Conservation (phyloP, 2,329 filamentous ascomycete species). For the Amylocarpus encephaloides region DNA sequence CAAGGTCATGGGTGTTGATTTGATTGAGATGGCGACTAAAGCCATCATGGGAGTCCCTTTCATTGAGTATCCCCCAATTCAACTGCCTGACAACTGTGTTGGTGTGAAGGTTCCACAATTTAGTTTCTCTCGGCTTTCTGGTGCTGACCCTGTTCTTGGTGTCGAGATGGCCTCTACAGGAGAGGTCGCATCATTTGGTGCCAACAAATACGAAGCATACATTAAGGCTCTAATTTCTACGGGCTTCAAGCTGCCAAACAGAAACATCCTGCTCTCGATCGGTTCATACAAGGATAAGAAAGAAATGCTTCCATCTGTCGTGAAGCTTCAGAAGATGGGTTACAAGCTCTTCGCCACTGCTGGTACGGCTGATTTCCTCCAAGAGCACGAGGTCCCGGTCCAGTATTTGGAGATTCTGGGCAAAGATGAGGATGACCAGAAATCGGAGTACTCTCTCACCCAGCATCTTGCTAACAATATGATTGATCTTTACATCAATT, state of each 20-base stretch:
- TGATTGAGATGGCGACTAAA: conserved; percentile 98
- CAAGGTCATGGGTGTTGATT: conserved; percentile 95
- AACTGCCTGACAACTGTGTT: conserved; percentile 74
- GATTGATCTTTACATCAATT: conserved; percentile 97
- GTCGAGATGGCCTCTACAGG: conserved; percentile 99
- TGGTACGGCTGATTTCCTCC: conserved; percentile 92
- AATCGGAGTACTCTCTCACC: conserved; percentile 92
- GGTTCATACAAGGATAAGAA: conserved; percentile 97
- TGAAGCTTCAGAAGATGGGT: conserved; percentile 82
- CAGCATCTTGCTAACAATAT: conserved; percentile 96
- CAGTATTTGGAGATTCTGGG: conserved; percentile 88
- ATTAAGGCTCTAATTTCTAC: conserved; percentile 93
- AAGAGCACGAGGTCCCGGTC: conserved; percentile 84
- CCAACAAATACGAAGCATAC: conserved; percentile 95
- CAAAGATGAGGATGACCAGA: conserved; percentile 73
- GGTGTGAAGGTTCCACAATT: conserved; percentile 98
- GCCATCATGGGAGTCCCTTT: conserved; percentile 86
- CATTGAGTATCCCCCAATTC: conserved; percentile 70
- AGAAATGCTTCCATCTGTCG: conserved; percentile 89
- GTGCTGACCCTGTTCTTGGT: conserved; percentile 90
- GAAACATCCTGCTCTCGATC: conserved; percentile 91
- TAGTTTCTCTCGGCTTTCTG: conserved; percentile 94
- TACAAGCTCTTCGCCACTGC: conserved; percentile 96
- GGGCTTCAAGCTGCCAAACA: conserved; percentile 92
- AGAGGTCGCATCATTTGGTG: conserved; percentile 93